Base-by-base conservation (phyloP, 2,329 filamentous ascomycete species). In the Arthrinium puccinioides region DNA sequence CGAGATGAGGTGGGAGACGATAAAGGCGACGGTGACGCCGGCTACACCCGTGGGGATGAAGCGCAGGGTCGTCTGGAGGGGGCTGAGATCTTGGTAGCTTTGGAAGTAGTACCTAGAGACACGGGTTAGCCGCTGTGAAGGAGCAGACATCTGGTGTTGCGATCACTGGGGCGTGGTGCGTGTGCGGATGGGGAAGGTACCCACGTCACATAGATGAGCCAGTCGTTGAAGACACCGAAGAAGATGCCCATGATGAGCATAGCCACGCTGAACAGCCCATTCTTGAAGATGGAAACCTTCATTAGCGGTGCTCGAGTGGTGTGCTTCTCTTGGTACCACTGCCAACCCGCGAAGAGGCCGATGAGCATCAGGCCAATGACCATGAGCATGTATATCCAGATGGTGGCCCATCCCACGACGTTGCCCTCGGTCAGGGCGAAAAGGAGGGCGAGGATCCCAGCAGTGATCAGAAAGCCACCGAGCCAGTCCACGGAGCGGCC, bases 61-160 rank as follows among this genome's bases (percentile, higher is more conserved):
- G 4, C 79, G 76, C 8, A 85, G 54, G 10, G 79, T 83, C 0
- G 81, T 84, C 44, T 83, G 72, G n/a, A 84, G 62, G 1, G 79
- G 64, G 1, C 66, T 69, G 2, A 78, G 65, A 1, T 69, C 73
- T 47, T 81, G 78, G 52, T 74, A 84, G 44, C 80, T 71, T 55
- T 86, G 82, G 57, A 76, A 85, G 57, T 76, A 83, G 56, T 81
- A 85, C n/a, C n/a, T n/a, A n/a, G n/a, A n/a, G n/a, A n/a, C n/a
- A n/a, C n/a, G n/a, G n/a, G n/a, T n/a, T n/a, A n/a, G n/a, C n/a
- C n/a, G n/a, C n/a, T n/a, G n/a, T n/a, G n/a, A n/a, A n/a, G n/a
- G n/a, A n/a, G n/a, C n/a, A n/a, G n/a, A n/a, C n/a, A n/a, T n/a
- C n/a, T n/a, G n/a, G n/a, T n/a, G n/a, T n/a, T n/a, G n/a, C n/a